These are phyloP conservation scores for Gastrolobium villosum DNA, from an alignment of 306 rosid species.

Conservation along the genomic window DNA sequence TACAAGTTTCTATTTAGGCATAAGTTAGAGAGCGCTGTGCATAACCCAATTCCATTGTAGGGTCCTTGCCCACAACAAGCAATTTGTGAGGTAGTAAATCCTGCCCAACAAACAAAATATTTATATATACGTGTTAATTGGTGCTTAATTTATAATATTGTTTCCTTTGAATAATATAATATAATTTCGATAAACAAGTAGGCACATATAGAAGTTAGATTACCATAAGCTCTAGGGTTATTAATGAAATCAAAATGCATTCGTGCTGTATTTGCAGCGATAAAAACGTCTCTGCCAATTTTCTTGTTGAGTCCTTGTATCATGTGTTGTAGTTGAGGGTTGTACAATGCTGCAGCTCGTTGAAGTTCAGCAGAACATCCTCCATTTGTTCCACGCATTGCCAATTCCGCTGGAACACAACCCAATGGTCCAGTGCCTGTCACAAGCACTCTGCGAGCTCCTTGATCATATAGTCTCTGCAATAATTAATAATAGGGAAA, in stretches of 20 bases:
- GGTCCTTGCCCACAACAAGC: conserved; percentile 96
- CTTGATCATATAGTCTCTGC: conserved; percentile 66
- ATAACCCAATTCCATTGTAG: conserved; percentile 76
- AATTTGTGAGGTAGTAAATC: conserved; percentile 64
- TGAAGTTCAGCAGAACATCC: conserved; percentile 72
- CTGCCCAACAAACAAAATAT: conserved; percentile 46
- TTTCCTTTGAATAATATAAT: not conserved
- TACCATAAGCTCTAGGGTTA: conserved; percentile 74
- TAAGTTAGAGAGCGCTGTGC: conserved; percentile 71
- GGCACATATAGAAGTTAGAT: not conserved
- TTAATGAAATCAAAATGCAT: conserved; percentile 65
- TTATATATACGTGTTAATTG: not conserved
- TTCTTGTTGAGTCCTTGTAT: conserved; percentile 61
- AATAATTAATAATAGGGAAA: conserved; percentile 22
- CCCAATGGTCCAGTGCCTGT: conserved; percentile 85
- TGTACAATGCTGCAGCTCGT: conserved; percentile 69
- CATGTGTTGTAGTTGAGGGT: conserved; percentile 76
- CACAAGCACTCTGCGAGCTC: conserved; percentile 77
- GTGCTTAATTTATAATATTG: not conserved
- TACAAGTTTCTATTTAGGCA: conserved; percentile 65
- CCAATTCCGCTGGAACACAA: conserved; percentile 83
- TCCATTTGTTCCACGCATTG: conserved; percentile 63
- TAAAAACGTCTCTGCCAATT: conserved; percentile 63
- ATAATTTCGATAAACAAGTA: not conserved
- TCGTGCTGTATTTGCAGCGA: conserved; percentile 61